phyloP scores from a whole-genome alignment of 371 early-diverging fungal species.

The Haplosporangium sp. region DNA sequence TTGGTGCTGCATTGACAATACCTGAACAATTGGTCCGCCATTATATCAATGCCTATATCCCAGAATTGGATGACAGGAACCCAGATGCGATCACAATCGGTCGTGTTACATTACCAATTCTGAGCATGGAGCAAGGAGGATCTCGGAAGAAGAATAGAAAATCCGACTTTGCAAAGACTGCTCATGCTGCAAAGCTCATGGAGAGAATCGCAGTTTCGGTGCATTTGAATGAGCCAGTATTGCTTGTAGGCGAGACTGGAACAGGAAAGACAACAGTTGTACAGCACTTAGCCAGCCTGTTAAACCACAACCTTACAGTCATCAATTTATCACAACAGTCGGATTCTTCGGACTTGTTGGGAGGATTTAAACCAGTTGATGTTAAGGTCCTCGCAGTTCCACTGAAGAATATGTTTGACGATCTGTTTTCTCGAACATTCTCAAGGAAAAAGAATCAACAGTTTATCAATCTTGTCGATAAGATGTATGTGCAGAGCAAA shows the following conservation, averaged over 20 bases:
- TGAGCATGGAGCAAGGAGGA: constrained; percentile 29
- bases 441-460: constrained; percentile 87
- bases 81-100: constrained; percentile 69
- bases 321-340: constrained; percentile 99
- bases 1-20: constrained; percentile 84
- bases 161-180: constrained; percentile 84
- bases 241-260: constrained; percentile 99
- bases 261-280: constrained; percentile 99
- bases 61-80: constrained; percentile 65
- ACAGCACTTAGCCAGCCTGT: constrained; percentile 91
- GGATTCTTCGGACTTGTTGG: constrained; percentile 97
- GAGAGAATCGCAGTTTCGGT: constrained; percentile 90
- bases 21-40: constrained; percentile 77
- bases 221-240: constrained; percentile 86
- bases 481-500: constrained; percentile 76
- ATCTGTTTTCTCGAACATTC: constrained; percentile 88
- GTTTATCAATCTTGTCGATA: constrained; percentile 85
- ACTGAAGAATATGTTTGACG: constrained; percentile 87
- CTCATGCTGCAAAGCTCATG: constrained; percentile 80
- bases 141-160: constrained; percentile 40
- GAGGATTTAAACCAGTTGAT: constrained; percentile 98
- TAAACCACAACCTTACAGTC: constrained; percentile 85
- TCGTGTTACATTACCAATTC: constrained; percentile 71
- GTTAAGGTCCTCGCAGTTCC: constrained; percentile 83
- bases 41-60: constrained; percentile 80